Percentiles rank a stretch among this genome's conserved stretches.
These are phyloP conservation scores for Powellomyces hirtus DNA, from an alignment of 192 early-diverging fungal species.

Conservation along the genomic window DNA sequence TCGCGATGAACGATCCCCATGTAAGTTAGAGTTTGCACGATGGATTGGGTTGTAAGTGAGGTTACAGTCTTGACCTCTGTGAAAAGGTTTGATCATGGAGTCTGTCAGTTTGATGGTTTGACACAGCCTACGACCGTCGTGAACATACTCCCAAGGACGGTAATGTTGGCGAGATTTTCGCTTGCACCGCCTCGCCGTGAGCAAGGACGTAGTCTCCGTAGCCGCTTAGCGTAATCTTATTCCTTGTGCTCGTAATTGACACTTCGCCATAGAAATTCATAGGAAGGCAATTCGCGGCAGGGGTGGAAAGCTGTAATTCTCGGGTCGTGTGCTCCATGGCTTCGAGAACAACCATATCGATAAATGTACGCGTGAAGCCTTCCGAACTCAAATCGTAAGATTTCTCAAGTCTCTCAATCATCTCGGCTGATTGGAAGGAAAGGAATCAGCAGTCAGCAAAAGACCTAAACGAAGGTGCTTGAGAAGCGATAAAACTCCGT, in stretches of 20 bases:
- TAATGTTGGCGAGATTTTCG: not conserved
- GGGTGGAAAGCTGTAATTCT: too few species aligned
- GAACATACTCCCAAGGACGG: not conserved
- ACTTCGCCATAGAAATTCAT: not conserved
- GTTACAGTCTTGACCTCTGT: not conserved
- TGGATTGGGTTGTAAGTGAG: not conserved
- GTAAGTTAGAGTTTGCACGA: not conserved
- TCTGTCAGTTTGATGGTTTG: too few species aligned
- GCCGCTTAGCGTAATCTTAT: not conserved
- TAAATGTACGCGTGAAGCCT: not conserved
- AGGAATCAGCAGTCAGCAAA: not conserved
- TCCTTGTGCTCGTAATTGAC: not conserved
- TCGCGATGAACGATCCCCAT: not conserved
- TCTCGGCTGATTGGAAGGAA: not conserved
- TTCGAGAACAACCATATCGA: not conserved
- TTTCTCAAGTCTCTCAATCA: not conserved
- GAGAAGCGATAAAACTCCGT: too few species aligned
- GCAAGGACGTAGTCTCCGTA: not conserved
- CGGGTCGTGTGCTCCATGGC: not conserved
- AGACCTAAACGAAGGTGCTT: too few species aligned
- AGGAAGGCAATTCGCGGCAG: not conserved
- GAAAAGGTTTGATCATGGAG: too few species aligned
- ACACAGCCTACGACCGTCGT: too few species aligned
- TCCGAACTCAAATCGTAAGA: not conserved
- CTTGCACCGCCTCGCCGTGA: not conserved